A percentile compares a stretch with the other conserved stretches of the same genome.
phyloP scores from a whole-genome alignment of 2,329 filamentous ascomycete genomes.

The Annulohypoxylon truncatum region DNA sequence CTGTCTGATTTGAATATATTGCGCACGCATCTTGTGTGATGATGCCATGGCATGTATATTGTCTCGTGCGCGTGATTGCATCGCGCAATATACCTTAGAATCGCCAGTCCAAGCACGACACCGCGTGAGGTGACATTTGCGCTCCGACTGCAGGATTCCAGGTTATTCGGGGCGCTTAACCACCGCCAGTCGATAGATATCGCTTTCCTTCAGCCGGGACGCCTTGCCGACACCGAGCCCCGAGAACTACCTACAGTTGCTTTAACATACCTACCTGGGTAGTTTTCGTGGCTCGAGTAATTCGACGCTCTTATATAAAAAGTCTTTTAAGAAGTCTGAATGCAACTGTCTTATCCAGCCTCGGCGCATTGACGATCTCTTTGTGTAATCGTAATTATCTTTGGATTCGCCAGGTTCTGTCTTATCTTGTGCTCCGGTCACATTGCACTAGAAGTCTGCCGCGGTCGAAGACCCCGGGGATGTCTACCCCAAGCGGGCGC shows the following conservation, averaged over 20 bases:
- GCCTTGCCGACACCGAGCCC: slow-evolving; percentile 26
- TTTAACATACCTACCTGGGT: too few species aligned
- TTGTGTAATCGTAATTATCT: slow-evolving; percentile 12
- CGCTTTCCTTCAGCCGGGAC: slow-evolving; percentile 5
- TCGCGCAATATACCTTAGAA: slow-evolving; percentile 8
- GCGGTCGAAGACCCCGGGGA: slow-evolving; percentile 1
- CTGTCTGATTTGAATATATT: slow-evolving; percentile 16
- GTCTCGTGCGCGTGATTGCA: slow-evolving; percentile 18
- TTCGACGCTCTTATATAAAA: not conserved
- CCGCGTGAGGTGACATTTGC: slow-evolving; percentile 28
- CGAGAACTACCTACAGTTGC: not conserved
- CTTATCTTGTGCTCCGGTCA: slow-evolving; percentile 25
- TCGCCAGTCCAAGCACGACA: slow-evolving; percentile 29
- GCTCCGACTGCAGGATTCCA: slow-evolving; percentile 15
- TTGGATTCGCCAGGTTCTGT: slow-evolving; percentile 20
- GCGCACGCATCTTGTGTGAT: slow-evolving; percentile 8
- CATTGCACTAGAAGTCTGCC: not conserved
- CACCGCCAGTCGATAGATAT: slow-evolving; percentile 1
- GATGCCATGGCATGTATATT: slow-evolving; percentile 2
- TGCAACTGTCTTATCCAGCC: slow-evolving; percentile 1
- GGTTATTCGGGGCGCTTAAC: not conserved
- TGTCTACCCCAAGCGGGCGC: slow-evolving; percentile 25
- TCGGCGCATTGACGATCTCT: slow-evolving; percentile 21
- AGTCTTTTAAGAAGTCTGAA: slow-evolving; percentile 1
- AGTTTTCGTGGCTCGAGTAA: not conserved